phyloP scores from a whole-genome alignment of 73 alveolate genomes.

The Blepharisma japonicum region DNA sequence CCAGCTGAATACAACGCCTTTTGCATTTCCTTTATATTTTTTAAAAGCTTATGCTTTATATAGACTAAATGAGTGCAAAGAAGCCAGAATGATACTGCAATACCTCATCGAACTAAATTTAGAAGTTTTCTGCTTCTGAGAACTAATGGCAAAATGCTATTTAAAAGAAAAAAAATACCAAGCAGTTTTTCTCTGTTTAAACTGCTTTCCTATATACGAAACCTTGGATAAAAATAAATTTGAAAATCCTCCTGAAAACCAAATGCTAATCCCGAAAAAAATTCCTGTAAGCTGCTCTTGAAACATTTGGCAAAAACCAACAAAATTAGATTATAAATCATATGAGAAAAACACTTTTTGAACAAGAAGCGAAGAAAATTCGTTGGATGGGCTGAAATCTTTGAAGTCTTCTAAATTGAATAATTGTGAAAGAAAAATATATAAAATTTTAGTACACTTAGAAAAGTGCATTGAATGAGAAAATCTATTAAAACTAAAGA shows the following conservation, averaged over 20 bases:
- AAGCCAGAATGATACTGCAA: background rate
- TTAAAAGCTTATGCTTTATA: background rate
- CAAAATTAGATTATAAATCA: background rate
- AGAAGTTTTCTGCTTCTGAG: background rate
- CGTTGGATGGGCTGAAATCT: background rate
- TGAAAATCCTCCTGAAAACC: background rate
- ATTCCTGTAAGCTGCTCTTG: background rate
- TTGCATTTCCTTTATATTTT: conserved; percentile 20
- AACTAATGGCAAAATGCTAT: background rate
- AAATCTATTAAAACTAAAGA: conserved; percentile 4
- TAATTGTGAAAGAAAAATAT: background rate
- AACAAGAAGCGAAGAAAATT: conserved; percentile 2
- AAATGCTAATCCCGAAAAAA: background rate
- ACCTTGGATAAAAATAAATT: background rate
- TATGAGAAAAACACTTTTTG: background rate
- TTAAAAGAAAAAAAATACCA: background rate
- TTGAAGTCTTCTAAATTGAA: background rate
- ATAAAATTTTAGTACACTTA: background rate
- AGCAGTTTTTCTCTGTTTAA: background rate
- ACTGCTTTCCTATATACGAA: background rate
- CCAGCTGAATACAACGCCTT: conserved; percentile 2
- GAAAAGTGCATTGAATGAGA: conserved; percentile 30
- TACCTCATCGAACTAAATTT: background rate
- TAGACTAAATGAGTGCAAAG: background rate
- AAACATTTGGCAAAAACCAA: background rate